Conservation (phyloP, 768 basidiomycete species). For the Lactarius trivialis region DNA sequence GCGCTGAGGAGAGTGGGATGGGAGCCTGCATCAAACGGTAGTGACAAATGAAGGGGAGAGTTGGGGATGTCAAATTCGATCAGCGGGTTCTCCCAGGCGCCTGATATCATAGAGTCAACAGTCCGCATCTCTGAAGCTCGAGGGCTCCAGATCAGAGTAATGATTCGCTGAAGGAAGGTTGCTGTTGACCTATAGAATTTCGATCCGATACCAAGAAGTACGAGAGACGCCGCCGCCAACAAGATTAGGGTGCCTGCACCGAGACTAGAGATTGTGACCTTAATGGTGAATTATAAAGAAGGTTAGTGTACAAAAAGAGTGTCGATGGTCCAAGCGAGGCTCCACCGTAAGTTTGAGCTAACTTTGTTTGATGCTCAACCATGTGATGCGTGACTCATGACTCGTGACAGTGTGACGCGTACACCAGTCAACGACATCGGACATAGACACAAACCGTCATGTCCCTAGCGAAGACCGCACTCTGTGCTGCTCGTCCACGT, state of each 20-base stretch:
- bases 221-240: neutral
- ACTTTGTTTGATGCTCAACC: too few species aligned
- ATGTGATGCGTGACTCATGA: neutral
- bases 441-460: conserved; percentile 3
- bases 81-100: conserved; percentile 3
- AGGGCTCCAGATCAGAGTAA: conserved; percentile 4
- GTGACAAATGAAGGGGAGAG: conserved; percentile 19
- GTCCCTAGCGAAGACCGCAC: conserved; percentile 17
- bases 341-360: too few species aligned
- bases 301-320: neutral
- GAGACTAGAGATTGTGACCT: neutral
- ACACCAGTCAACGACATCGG: neutral
- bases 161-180: neutral
- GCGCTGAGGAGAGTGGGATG: neutral
- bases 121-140: neutral
- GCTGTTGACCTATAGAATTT: conserved; percentile 2
- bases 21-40: conserved; percentile 6
- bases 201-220: conserved; percentile 9
- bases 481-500: conserved; percentile 13
- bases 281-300: conserved; percentile 10
- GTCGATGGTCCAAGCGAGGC: neutral
- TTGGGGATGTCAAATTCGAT: conserved; percentile 18
- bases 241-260: conserved; percentile 20
- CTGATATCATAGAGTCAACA: conserved; percentile 5
- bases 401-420: neutral